Conservation (phyloP, 768 basidiomycete species). For the Suillus subalutaceus region DNA sequence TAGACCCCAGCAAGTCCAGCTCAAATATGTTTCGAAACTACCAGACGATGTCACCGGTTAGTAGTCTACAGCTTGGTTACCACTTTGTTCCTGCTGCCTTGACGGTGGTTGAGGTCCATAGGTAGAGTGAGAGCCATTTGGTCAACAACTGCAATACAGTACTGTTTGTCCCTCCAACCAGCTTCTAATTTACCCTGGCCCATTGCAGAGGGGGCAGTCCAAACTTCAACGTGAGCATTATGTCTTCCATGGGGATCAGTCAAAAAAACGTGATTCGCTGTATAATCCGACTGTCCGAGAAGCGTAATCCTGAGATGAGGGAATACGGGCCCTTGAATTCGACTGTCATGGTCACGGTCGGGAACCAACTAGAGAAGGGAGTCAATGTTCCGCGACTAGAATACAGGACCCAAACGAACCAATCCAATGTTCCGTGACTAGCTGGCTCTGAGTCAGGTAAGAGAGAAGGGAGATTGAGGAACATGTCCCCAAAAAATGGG, state of each 20-base stretch:
- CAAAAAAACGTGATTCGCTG: slow-evolving; percentile 51
- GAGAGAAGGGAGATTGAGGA: slow-evolving; percentile 46
- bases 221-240: slow-evolving; percentile 61
- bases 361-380: slow-evolving; percentile 51
- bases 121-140: slow-evolving; percentile 59
- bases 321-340: slow-evolving; percentile 68
- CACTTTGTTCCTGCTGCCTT: slow-evolving; percentile 17
- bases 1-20: neutral
- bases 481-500: slow-evolving; percentile 61
- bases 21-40: neutral
- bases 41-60: neutral
- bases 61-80: slow-evolving; percentile 23
- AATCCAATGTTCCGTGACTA: slow-evolving; percentile 19
- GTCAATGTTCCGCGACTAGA: neutral
- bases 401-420: slow-evolving; percentile 17
- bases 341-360: slow-evolving; percentile 60
- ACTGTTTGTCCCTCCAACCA: slow-evolving; percentile 64
- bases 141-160: slow-evolving; percentile 63
- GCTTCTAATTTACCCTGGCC: slow-evolving; percentile 44
- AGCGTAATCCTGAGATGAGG: slow-evolving; percentile 45
- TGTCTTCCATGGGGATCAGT: slow-evolving; percentile 59
- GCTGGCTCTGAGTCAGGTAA: slow-evolving; percentile 49
- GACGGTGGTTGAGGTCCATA: slow-evolving; percentile 28
- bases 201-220: slow-evolving; percentile 63
- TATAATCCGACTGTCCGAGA: slow-evolving; percentile 61